Base-by-base conservation (phyloP, 2,329 filamentous ascomycete genomes). In the Hypoxylon sp. region DNA sequence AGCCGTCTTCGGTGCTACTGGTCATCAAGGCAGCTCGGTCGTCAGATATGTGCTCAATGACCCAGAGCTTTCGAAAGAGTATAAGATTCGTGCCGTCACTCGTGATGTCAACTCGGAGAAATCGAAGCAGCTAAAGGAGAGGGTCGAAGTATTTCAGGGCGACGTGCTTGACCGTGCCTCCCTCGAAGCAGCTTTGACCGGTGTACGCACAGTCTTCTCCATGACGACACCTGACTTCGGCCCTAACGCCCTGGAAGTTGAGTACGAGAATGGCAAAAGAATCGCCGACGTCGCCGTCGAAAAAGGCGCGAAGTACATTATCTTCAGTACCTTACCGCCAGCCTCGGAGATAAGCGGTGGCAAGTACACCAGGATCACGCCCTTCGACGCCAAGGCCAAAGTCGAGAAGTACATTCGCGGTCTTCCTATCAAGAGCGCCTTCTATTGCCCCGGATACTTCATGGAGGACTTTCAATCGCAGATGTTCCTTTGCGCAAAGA, bases 1-100 rank as follows among this genome's bases (percentile, higher is more conserved):
- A 32, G 78, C 76, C 24, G 76, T 86, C 22, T 83, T 85, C 52
- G 83, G 84, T 7, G 83, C 82, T 20, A 86, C 84, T 0, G 83
- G 84, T 61, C 78, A 82, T 34, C 84, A 86, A 71, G 84, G 84
- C 17, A 75, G 81, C 10, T 82, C 81, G 7, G 76, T 85, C 7
- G 75, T 85, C 56, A 72, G 79, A 49, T 72, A 76, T 24, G 75
- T 86, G 10, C 76, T 85, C 8, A 75, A 76, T 34, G 79, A 85
- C 65, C 68, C 79, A 1, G 69, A 72, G 2, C 77, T 86, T 17
- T 81, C 80, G 1, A 69, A 78, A 43, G 69, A 80, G 56, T 86
- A 79, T 75, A 79, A 75, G 48, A 76, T 86, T 58, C 81, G 84
- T 7, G 83, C 78, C 37, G 78, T 86, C 50, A 84, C 81, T 11